Evolutionary conservation across 2,329 filamentous ascomycete species (phyloP), one percentile per base, ranked within the genome.

Genomic region (Lojkania enalia): DNA sequence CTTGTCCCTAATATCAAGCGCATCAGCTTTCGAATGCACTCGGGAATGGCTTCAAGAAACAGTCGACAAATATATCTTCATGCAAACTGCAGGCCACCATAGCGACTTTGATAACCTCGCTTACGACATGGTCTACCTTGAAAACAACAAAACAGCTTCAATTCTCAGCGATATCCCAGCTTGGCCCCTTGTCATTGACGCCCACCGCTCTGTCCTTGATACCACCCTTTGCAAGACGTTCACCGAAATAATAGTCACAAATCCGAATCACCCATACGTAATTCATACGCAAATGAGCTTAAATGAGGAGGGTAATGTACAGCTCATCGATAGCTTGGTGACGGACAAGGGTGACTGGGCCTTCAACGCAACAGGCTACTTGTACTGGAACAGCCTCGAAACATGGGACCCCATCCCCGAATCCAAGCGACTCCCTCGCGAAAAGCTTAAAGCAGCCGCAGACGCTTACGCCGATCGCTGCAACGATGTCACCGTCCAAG

Each of bases 261-360:
- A 32, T 20, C 21, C 20, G 9, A 14, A 16, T 13, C 44, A 40
- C 18, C 35, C 41, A 15, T 45, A 48, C 23, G 41, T 45, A 4
- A 25, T 45, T 11, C 20, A 41, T 29, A 48, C 47, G 5, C 35
- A 37, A 9, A 39, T 50, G 36, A 16, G 35, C 25, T 39, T 50
- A 20, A 37, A 35, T 14, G 20, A 41, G 13, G 40, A 42, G 7
- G 32, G 25, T 19, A 43, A 37, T 12, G 39, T 45, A 5, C 36
- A 14, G 3, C 12, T 39, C 16, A 51, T 54, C 23, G 41, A 54
- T n/a, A 41, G 27, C 19, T 15, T 46, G 5, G 48, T 54, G 12
- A 48, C 51, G 12, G 42, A 48, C 25, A 35, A 42, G 27, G 48
- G 51, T 14, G 51, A 51, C 35, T 54, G 51, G 51, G 35, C 20